A percentile compares a stretch with the other conserved stretches of the same genome.
Evolutionary conservation across 2,329 filamentous ascomycete species (phyloP).

Genomic region (Trichoderma semiorbis): DNA sequence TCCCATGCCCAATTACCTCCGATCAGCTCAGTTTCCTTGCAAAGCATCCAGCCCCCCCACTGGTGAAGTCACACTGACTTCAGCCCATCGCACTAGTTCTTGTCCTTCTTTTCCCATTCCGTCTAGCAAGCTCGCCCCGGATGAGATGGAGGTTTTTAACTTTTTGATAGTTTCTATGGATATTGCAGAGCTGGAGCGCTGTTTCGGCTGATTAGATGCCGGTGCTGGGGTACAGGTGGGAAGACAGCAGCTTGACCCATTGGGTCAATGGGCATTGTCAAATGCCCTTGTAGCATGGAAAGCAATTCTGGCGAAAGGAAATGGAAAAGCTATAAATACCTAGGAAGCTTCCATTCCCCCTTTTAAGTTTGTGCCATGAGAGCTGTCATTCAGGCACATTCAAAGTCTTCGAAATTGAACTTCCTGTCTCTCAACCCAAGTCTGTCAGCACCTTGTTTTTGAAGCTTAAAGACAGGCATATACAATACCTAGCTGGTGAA

Average conservation of each 20-base stretch:
- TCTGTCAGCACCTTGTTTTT: background rate
- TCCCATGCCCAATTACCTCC: background rate
- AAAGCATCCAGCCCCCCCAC: background rate
- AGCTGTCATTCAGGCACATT: background rate
- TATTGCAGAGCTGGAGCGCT: background rate
- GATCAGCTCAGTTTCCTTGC: background rate
- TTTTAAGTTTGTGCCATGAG: background rate
- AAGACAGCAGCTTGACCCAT: background rate
- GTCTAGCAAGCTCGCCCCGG: background rate
- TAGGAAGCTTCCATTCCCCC: background rate
- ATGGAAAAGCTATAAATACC: background rate
- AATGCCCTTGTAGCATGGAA: background rate
- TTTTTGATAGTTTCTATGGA: background rate
- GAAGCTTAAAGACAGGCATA: background rate
- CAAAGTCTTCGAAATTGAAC: background rate
- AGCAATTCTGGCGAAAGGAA: background rate
- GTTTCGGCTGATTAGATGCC: background rate
- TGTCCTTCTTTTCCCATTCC: background rate
- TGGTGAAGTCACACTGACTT: constrained; percentile 15
- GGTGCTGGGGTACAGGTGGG: background rate
- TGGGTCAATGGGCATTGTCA: background rate
- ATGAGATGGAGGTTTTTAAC: background rate
- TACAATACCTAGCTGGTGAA: background rate
- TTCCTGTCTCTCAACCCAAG: background rate
- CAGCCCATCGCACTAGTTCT: background rate